Conservation (phyloP, 208 protist species). For the Wallacemonas sp. region DNA sequence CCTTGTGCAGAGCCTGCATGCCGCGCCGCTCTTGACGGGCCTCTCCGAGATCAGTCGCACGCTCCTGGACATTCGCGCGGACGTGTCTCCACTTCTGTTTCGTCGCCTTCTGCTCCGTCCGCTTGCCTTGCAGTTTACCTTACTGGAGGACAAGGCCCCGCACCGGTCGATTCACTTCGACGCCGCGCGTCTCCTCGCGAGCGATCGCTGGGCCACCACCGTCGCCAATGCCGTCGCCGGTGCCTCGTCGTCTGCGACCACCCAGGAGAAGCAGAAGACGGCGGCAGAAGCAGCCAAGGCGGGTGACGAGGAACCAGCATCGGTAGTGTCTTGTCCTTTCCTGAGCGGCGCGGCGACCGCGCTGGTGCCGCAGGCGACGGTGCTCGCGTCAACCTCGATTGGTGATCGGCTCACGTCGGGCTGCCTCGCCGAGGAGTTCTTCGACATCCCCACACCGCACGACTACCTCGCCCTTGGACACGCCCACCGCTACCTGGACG, state of each 20-base stretch:
- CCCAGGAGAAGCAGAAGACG: no score
- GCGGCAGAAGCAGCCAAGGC: no score
- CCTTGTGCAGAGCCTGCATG: constrained; percentile 57
- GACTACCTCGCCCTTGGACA: constrained; percentile 75
- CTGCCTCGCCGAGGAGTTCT: constrained; percentile 65
- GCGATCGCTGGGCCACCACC: constrained; percentile 44
- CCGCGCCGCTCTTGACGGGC: constrained; percentile 67
- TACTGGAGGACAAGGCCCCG: constrained; percentile 76
- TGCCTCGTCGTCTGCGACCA: constrained; percentile 10
- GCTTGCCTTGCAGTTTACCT: constrained; percentile 51
- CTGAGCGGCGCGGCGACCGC: constrained; percentile 1
- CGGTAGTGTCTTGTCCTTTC: neutral
- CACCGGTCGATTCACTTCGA: constrained; percentile 69
- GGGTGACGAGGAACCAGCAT: no score
- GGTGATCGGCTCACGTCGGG: constrained; percentile 55
- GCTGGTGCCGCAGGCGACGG: constrained; percentile 22
- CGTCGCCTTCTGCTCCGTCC: constrained; percentile 73
- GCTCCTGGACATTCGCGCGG: constrained; percentile 68
- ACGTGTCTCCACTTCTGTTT: constrained; percentile 58
- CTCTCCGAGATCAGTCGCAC: constrained; percentile 41
- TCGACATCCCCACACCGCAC: constrained; percentile 40
- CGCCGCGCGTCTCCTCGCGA: constrained; percentile 57
- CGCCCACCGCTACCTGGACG: constrained; percentile 48
- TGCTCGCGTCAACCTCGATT: constrained; percentile 61
- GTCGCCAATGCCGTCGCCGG: neutral